Evolutionary conservation across 192 early-diverging fungal species (phyloP).

Genomic region (Linderina pennispora): DNA sequence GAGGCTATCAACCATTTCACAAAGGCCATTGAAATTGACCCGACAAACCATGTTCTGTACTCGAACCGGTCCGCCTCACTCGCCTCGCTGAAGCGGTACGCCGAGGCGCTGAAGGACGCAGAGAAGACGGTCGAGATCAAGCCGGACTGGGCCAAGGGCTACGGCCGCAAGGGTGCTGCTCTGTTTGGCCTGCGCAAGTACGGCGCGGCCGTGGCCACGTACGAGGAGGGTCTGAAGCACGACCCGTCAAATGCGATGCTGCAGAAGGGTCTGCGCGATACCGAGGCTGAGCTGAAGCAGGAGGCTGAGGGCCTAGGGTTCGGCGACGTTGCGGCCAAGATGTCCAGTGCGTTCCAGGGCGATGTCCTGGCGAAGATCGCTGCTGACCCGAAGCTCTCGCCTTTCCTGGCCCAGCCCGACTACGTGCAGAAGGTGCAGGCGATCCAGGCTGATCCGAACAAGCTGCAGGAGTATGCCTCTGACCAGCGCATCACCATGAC

Average conservation of each 20-base stretch:
- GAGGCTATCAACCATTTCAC: slow-evolving; percentile 75
- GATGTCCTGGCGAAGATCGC: slow-evolving; percentile 75
- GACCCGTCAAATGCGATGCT: slow-evolving; percentile 74
- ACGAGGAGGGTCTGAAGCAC: slow-evolving; percentile 67
- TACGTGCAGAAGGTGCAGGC: slow-evolving; percentile 65
- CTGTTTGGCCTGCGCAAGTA: slow-evolving; percentile 66
- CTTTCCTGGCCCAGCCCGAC: slow-evolving; percentile 70
- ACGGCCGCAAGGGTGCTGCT: slow-evolving; percentile 85
- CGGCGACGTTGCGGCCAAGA: slow-evolving; percentile 25
- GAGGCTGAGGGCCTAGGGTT: slow-evolving; percentile 14
- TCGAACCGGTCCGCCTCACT: slow-evolving; percentile 89
- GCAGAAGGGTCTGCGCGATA: slow-evolving; percentile 72
- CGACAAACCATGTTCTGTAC: slow-evolving; percentile 86
- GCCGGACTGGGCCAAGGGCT: slow-evolving; percentile 86
- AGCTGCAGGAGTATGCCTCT: slow-evolving; percentile 62
- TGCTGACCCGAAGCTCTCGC: slow-evolving; percentile 69
- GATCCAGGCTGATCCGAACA: slow-evolving; percentile 69
- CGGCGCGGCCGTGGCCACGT: slow-evolving; percentile 70
- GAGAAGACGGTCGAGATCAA: slow-evolving; percentile 80
- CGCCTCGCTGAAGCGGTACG: slow-evolving; percentile 70
- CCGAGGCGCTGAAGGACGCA: slow-evolving; percentile 74
- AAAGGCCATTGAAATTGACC: slow-evolving; percentile 79
- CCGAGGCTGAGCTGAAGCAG: slow-evolving; percentile 54
- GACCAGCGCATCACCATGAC: slow-evolving; percentile 80
- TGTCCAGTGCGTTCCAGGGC: slow-evolving; percentile 56